Evolutionary conservation across 257 asterid species (phyloP).

Genomic region (Fraxinus anomala): DNA sequence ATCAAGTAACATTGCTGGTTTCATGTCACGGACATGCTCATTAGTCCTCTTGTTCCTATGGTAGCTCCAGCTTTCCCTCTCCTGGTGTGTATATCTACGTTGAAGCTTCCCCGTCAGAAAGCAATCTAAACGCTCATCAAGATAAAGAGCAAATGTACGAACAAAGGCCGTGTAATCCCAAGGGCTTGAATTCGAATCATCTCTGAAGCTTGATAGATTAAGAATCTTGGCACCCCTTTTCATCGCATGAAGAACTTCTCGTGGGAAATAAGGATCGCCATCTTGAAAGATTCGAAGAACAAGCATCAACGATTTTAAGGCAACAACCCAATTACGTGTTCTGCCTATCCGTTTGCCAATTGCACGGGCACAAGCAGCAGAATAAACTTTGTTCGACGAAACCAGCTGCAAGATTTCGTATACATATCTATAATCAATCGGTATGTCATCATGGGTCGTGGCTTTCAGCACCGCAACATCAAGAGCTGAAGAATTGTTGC

Average conservation of each 20-base stretch:
- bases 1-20: constrained; percentile 73
- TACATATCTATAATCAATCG: constrained; percentile 60
- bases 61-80: constrained; percentile 24
- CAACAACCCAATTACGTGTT: constrained; percentile 83
- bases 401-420: constrained; percentile 60
- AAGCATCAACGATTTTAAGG: constrained; percentile 71
- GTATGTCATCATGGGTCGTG: constrained; percentile 74
- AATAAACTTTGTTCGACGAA: constrained; percentile 63
- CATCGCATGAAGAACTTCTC: constrained; percentile 89
- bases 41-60: constrained; percentile 31
- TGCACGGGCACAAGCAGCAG: constrained; percentile 74
- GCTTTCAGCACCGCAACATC: constrained; percentile 80
- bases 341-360: constrained; percentile 83
- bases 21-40: constrained; percentile 66
- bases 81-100: constrained; percentile 40
- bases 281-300: constrained; percentile 83
- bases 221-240: constrained; percentile 77
- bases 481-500: constrained; percentile 54
- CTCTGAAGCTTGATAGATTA: constrained; percentile 67
- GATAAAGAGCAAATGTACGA: constrained; percentile 75
- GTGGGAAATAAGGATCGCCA: constrained; percentile 86
- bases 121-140: constrained; percentile 82
- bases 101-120: constrained; percentile 78
- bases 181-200: constrained; percentile 76
- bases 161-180: constrained; percentile 90